Conservation (phyloP, 2,329 filamentous ascomycete genomes). For the Phyllosticta citrichinensis region DNA sequence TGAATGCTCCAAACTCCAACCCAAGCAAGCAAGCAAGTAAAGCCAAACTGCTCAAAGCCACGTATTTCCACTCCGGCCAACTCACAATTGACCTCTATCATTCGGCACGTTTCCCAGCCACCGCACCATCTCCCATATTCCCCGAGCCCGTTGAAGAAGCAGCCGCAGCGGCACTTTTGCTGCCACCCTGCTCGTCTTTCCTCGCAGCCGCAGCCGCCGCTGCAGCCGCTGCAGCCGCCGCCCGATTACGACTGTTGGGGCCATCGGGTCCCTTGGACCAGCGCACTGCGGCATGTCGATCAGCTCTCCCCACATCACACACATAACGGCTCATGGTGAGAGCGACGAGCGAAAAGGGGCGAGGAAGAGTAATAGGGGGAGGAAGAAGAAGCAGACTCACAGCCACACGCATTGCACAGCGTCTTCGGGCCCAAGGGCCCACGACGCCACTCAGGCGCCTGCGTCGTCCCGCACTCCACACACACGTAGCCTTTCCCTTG, state of each 20-base stretch:
- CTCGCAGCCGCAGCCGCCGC: neutral
- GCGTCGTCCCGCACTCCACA: neutral
- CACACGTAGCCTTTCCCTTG: constrained; percentile 6
- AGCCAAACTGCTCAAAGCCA: no score
- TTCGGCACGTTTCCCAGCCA: neutral
- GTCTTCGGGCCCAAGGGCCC: constrained; percentile 2
- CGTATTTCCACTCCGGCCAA: no score
- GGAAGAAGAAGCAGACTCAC: neutral
- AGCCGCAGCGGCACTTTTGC: neutral
- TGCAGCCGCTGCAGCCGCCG: neutral
- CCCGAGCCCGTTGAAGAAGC: neutral
- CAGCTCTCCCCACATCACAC: neutral
- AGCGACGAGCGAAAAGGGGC: neutral
- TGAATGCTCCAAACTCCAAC: no score
- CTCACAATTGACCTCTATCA: no score
- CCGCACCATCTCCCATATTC: neutral
- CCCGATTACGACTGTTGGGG: neutral
- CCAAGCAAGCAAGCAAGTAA: no score
- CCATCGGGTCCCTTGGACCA: neutral
- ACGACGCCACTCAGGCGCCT: constrained; percentile 7
- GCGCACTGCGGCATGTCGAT: neutral
- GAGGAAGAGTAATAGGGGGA: neutral
- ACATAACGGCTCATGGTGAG: neutral
- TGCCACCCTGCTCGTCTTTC: neutral
- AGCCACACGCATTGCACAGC: constrained; percentile 8